Evolutionary conservation across 177 flowering plant species (phyloP), one percentile per base, ranked within the genome.

Genomic region (Telopea speciosissima): DNA sequence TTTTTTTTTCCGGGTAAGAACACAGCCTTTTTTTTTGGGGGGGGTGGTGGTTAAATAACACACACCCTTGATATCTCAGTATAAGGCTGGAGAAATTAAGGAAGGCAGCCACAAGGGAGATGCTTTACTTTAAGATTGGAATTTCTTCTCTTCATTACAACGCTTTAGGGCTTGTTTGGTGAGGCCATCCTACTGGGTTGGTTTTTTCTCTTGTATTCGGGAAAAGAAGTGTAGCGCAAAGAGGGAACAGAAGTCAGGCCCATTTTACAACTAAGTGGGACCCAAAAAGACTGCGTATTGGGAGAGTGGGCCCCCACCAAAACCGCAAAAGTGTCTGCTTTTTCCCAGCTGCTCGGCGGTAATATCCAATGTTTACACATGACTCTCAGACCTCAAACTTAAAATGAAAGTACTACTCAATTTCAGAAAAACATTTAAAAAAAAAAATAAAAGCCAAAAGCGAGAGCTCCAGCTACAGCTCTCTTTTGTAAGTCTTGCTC

Each of bases 211-310:
- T 36, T 5, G 40, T 36, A 36, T 36, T 36, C 40, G 5, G 40
- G 69, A 69, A 69, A 74, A 66, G 33, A 69, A 19, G 60, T 74
- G 77, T 65, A 42, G 77, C 16, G 19, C 31, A 69, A 69, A 74
- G 63, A 61, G 36, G 70, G 68, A 6, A 58, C 73, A 69, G 26
- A 60, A 17, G 60, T 65, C 73, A 73, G 65, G 73, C 66, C 62
- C 68, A 64, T 13, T 2, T 0, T 36, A 36, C 40, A 36, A 11
- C 6, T 11, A 63, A 26, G 40, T 63, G 11, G 24, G 45, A 13
- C 42, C 42, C n/a, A 19, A 31, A 14, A 22, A 58, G 61, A 19
- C n/a, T 56, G n/a, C 9, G 24, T 5, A 7, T n/a, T 13, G 6
- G 5, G 65, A 7, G 22, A 24, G 24, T 42, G 17, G 71, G 62